A percentile compares a stretch with the other conserved stretches of the same genome.
Conservation (phyloP, 805 yeast genomes). For the Metschnikowia picachoensis region DNA sequence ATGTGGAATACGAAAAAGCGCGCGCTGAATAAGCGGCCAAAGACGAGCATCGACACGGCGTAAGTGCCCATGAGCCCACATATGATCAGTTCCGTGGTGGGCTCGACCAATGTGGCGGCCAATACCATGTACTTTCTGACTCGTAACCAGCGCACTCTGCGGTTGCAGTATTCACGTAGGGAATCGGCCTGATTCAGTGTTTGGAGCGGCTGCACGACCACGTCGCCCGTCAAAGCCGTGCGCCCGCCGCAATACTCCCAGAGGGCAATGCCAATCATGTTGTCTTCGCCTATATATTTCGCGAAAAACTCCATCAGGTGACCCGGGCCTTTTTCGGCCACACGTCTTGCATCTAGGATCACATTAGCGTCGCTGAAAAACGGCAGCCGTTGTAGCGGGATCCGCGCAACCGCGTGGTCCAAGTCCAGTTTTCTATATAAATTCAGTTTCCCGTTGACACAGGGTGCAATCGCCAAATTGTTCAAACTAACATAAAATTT, state of each 20-base stretch:
- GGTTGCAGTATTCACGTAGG: conserved; percentile 52
- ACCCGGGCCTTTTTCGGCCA: conserved; percentile 32
- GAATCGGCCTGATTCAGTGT: conserved; percentile 33
- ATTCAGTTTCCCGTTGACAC: conserved; percentile 89
- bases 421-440: conserved; percentile 65
- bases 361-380: conserved; percentile 32
- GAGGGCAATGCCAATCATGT: conserved; percentile 82
- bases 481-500: conserved; percentile 81
- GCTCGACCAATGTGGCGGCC: conserved; percentile 80
- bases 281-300: conserved; percentile 84
- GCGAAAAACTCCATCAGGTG: conserved; percentile 68
- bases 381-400: conserved; percentile 24
- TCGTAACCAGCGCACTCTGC: conserved; percentile 82
- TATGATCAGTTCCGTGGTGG: conserved; percentile 74
- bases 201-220: conserved; percentile 67
- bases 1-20: conserved; percentile 50
- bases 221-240: conserved; percentile 76
- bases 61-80: conserved; percentile 65
- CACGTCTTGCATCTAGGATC: conserved; percentile 26
- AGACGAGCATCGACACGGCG: conserved; percentile 46
- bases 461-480: conserved; percentile 71
- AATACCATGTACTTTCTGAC: conserved; percentile 86
- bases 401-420: conserved; percentile 49
- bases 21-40: conserved; percentile 27
- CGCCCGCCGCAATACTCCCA: conserved; percentile 67